Evolutionary conservation across 805 yeast species (phyloP), one percentile per base, ranked within the genome.

Genomic region (Saccharomycopsis vini): DNA sequence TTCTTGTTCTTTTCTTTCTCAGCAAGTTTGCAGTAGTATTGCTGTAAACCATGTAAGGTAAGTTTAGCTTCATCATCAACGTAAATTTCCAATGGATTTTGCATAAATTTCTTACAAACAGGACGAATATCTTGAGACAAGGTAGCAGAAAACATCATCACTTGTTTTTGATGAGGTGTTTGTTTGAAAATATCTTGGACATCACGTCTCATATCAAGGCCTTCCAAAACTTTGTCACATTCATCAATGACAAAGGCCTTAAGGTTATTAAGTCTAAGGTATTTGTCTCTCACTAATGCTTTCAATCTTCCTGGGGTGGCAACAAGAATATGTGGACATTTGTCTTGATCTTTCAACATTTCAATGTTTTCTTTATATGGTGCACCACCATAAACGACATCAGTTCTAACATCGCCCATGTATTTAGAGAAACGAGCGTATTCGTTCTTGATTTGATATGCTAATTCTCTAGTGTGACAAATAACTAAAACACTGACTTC

Each of bases 121-220:
- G 96, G 96, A 66, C 95, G 84, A 59, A 90, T 87, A 62, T 90
- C 97, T 62, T 77, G 85, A 39, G 95, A 79, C 57, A 90, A 74
- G 45, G 98, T 90, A 54, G 98, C 98, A 49, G 95, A 84, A 67
- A 90, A 90, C 96, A 90, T 90, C 97, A 92, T 89, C 45, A 92
- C 97, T 72, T 90, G 98, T 69, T 90, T 90, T 64, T 90, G 95
- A 68, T 85, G 95, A 54, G 98, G 98, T 42, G 98, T 90, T 50
- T 85, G 85, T 66, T 96, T 81, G 79, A 92, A 90, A 53, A 92
- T 84, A 62, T 90, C 97, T 73, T 90, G 98, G 47, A 90, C 96
- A 62, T 90, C 98, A 65, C 95, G 81, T 74, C 98, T 85, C 98
- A 90, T 90, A 58, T 83, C 94, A 58, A 81, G 59, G 44, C 79